These are phyloP conservation scores for Gastroboletus turbinatus DNA, from an alignment of 1,284 basidiomycete genomes.

Conservation along the genomic window DNA sequence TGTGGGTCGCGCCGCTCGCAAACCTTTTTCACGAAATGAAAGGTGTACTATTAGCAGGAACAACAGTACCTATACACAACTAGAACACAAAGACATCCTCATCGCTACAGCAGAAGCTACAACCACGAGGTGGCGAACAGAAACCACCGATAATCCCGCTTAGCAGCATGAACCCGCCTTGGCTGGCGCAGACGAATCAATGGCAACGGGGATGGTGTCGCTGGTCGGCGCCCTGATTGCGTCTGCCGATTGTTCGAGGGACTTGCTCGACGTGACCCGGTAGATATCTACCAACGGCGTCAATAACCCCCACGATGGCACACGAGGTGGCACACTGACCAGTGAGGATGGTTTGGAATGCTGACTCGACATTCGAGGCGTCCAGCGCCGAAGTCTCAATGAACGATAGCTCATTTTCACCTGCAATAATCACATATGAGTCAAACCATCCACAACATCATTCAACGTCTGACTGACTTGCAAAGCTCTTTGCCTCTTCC, in stretches of 20 bases:
- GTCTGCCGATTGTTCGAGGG: slow-evolving; percentile 80
- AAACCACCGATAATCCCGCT: background rate
- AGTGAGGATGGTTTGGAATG: slow-evolving; percentile 96
- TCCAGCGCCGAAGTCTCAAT: slow-evolving; percentile 99
- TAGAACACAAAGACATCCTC: slow-evolving; percentile 5
- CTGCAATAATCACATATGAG: slow-evolving; percentile 29
- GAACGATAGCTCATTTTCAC: slow-evolving; percentile 85
- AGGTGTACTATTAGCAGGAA: slow-evolving; percentile 22
- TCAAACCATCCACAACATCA: background rate
- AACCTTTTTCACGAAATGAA: slow-evolving; percentile 50
- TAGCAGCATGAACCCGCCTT: slow-evolving; percentile 46
- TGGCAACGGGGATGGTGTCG: slow-evolving; percentile 75
- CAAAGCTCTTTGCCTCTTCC: slow-evolving; percentile 87
- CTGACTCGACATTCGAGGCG: slow-evolving; percentile 95
- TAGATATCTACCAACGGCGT: slow-evolving; percentile 75
- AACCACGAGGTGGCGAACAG: slow-evolving; percentile 9
- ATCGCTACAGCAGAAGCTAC: slow-evolving; percentile 4
- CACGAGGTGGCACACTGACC: slow-evolving; percentile 51
- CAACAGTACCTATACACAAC: slow-evolving; percentile 22
- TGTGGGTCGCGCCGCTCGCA: slow-evolving; percentile 68
- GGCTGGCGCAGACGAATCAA: slow-evolving; percentile 40
- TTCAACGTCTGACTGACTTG: slow-evolving; percentile 54
- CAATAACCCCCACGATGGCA: background rate
- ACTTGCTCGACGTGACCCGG: slow-evolving; percentile 88
- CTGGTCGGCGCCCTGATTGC: slow-evolving; percentile 68